Conservation (phyloP, 257 asterid species). For the Solanum clarkiae region DNA sequence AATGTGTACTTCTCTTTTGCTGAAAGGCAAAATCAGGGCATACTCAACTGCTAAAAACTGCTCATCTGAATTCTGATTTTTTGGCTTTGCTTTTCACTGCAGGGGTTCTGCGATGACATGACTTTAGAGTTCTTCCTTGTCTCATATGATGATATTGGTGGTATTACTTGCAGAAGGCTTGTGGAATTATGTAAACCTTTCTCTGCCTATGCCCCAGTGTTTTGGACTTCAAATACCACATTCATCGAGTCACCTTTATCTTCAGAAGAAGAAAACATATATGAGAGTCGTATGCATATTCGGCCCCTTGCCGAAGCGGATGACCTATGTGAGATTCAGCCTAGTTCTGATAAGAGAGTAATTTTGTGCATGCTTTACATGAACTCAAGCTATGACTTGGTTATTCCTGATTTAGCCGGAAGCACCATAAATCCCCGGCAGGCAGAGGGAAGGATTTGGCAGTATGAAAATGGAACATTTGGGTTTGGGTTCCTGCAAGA, state of each 20-base stretch:
- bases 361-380: constrained; percentile 54
- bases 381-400: constrained; percentile 71
- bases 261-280: constrained; percentile 47
- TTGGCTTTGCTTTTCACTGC: constrained; percentile 7
- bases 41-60: background rate
- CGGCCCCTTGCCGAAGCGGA: constrained; percentile 35
- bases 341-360: constrained; percentile 13
- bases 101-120: constrained; percentile 72
- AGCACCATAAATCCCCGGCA: constrained; percentile 28
- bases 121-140: constrained; percentile 72
- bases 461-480: constrained; percentile 52
- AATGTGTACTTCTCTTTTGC: background rate
- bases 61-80: background rate
- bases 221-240: constrained; percentile 58
- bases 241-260: constrained; percentile 56
- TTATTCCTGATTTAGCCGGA: constrained; percentile 50
- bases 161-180: constrained; percentile 71
- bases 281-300: constrained; percentile 43
- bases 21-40: background rate
- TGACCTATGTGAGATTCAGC: constrained; percentile 9
- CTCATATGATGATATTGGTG: constrained; percentile 76
- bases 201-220: constrained; percentile 42
- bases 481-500: constrained; percentile 82
- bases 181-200: constrained; percentile 44
- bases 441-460: constrained; percentile 80